Conservation (phyloP, 2,329 filamentous ascomycete species). For the Huntiella moniliformis region DNA sequence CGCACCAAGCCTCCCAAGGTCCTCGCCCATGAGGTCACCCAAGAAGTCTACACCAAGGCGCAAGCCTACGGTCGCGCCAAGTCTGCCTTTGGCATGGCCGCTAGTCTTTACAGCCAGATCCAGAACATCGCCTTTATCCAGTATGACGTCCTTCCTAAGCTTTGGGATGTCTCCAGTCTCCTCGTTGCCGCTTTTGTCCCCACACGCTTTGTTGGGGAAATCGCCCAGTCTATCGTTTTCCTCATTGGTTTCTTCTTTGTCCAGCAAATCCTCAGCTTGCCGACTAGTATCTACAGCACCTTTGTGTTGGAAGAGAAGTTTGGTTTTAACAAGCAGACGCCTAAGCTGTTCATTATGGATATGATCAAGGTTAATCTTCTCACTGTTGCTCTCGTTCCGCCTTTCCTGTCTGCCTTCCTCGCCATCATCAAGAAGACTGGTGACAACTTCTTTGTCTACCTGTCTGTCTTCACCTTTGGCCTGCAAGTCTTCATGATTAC, state of each 20-base stretch:
- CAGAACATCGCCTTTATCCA: conserved; percentile 83
- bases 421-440: conserved; percentile 89
- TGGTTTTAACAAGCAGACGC: conserved; percentile 96
- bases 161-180: conserved; percentile 68
- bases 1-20: conserved; percentile 67
- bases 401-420: conserved; percentile 80
- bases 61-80: conserved; percentile 85
- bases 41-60: conserved; percentile 84
- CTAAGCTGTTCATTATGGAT: conserved; percentile 72
- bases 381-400: conserved; percentile 59
- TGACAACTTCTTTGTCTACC: conserved; percentile 90
- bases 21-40: conserved; percentile 68
- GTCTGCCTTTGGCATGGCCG: conserved; percentile 70
- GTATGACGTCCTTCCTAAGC: conserved; percentile 72
- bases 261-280: conserved; percentile 61
- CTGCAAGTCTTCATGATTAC: conserved; percentile 92
- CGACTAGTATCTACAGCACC: conserved; percentile 74
- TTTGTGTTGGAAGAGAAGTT: conserved; percentile 95
- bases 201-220: conserved; percentile 68
- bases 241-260: conserved; percentile 72
- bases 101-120: conserved; percentile 64
- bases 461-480: conserved; percentile 80
- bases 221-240: conserved; percentile 83
- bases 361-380: conserved; percentile 81
- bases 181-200: conserved; percentile 60